A percentile compares a stretch with the other conserved stretches of the same genome.
Conservation (phyloP, 495 filamentous ascomycete species). For the Diplogelasinospora grovesii region DNA sequence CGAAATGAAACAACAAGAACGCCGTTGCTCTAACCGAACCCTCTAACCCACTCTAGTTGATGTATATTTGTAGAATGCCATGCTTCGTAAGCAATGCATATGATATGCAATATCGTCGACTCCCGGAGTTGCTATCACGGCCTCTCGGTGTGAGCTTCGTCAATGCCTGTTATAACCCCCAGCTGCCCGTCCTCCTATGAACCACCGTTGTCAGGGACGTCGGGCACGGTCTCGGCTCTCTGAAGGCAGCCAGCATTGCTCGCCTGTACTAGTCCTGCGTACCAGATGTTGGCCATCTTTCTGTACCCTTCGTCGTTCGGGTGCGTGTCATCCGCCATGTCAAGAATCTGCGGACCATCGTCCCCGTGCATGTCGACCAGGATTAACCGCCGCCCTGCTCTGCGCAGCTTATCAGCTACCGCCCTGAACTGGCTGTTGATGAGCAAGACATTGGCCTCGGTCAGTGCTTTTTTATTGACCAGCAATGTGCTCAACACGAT, state of each 20-base stretch:
- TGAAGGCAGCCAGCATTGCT: slow-evolving; percentile 19
- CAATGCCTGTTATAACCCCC: neutral
- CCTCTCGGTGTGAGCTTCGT: neutral
- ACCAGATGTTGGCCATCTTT: slow-evolving; percentile 51
- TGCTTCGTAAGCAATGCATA: too few species aligned
- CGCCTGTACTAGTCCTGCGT: slow-evolving; percentile 31
- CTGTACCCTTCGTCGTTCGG: slow-evolving; percentile 44
- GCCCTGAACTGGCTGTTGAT: slow-evolving; percentile 36
- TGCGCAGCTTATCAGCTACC: slow-evolving; percentile 26
- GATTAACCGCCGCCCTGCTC: slow-evolving; percentile 26
- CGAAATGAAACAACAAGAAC: too few species aligned
- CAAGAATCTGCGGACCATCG: slow-evolving; percentile 19
- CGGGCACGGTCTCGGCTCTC: slow-evolving; percentile 14
- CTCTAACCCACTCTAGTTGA: too few species aligned
- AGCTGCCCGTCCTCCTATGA: slow-evolving; percentile 1
- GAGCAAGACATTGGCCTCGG: slow-evolving; percentile 21
- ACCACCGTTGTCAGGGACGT: slow-evolving; percentile 17
- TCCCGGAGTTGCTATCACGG: too few species aligned
- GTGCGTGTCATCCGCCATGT: slow-evolving; percentile 44
- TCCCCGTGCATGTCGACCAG: slow-evolving; percentile 43
- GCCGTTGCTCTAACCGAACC: too few species aligned
- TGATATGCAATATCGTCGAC: too few species aligned
- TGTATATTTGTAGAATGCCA: too few species aligned
- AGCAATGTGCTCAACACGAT: slow-evolving; percentile 46
- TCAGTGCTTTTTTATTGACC: slow-evolving; percentile 20